Evolutionary conservation across 1,284 basidiomycete species (phyloP), one percentile per base, ranked within the genome.

Genomic region (Heliocybe sulcata): DNA sequence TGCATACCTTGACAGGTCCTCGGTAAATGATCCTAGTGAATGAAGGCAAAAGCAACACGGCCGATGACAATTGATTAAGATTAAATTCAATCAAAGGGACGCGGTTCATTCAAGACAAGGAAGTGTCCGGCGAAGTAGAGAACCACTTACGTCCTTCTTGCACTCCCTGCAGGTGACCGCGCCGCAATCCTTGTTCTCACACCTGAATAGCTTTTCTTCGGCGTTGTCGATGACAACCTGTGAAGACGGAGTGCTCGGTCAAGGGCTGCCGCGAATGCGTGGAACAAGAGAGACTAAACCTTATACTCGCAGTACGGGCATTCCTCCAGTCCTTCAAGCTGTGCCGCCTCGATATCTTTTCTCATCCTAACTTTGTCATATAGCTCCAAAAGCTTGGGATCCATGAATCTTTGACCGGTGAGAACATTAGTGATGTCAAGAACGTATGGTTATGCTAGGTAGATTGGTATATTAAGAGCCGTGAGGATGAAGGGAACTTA

Each of bases 221-320:
- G 77, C 74, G 60, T 87, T 88, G 38, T 93, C 91, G 55, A 93
- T 88, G 26, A 92, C 82, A 55, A 82, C 47, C 47, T 49, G n/a
- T 16, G 8, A 26, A 29, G 4, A 8, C 16, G 12, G 14, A 49
- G 9, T 22, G 11, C 25, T 12, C 8, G 22, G 47, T 26, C 9
- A 49, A 12, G 4, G 25, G n/a, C 8, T 16, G n/a, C 22, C 22
- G 47, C 47, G 4, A 12, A 45, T 10, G 16, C 6, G n/a, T 16
- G 42, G 23, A 20, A 45, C n/a, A 6, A 6, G 23, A 45, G 4
- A 45, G 6, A 25, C n/a, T 16, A 8, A 29, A 49, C 83, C 55
- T 85, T 88, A 70, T 81, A 94, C 16, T 92, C 88, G 69, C 92
- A 95, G 60, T 86, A 89, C 1, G 92, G 92, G 64, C 92, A 95